Evolutionary conservation across 2,329 filamentous ascomycete genomes (phyloP).

Genomic region (Lasiodiplodia gonubiensis): DNA sequence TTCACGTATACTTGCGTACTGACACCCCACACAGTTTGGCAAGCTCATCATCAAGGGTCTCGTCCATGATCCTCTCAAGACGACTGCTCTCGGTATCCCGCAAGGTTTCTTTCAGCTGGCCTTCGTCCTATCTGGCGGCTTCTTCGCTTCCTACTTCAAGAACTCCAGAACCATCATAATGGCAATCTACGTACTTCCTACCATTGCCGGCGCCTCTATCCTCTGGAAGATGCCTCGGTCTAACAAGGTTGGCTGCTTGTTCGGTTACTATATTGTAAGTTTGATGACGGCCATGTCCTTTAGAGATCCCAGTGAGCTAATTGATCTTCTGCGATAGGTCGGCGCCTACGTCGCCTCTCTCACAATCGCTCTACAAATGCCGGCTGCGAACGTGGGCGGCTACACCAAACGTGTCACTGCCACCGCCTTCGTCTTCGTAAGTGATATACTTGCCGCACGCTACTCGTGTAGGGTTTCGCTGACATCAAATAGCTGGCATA

Average conservation of each 20-base stretch:
- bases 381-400: slow-evolving; percentile 55
- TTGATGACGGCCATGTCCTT: background rate
- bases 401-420: slow-evolving; percentile 56
- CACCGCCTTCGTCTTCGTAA: slow-evolving; percentile 53
- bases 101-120: slow-evolving; percentile 60
- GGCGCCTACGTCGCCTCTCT: slow-evolving; percentile 58
- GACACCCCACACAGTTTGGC: slow-evolving; percentile 47
- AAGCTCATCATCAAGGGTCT: slow-evolving; percentile 62
- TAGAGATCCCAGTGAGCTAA: background rate
- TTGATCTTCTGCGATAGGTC: slow-evolving; percentile 29
- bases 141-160: slow-evolving; percentile 56
- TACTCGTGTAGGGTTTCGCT: background rate
- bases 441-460: background rate
- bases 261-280: slow-evolving; percentile 57
- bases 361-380: slow-evolving; percentile 61
- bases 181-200: slow-evolving; percentile 59
- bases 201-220: slow-evolving; percentile 55
- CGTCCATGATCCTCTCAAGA: slow-evolving; percentile 51
- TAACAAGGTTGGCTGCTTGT: slow-evolving; percentile 55
- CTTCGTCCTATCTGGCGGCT: slow-evolving; percentile 61
- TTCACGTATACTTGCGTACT: background rate
- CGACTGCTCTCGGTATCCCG: slow-evolving; percentile 61
- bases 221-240: slow-evolving; percentile 57
- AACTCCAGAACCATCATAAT: slow-evolving; percentile 61
- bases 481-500: slow-evolving; percentile 43